Evolutionary conservation across 139 green algal species (phyloP).

Genomic region (Yamagishiella unicocca): DNA sequence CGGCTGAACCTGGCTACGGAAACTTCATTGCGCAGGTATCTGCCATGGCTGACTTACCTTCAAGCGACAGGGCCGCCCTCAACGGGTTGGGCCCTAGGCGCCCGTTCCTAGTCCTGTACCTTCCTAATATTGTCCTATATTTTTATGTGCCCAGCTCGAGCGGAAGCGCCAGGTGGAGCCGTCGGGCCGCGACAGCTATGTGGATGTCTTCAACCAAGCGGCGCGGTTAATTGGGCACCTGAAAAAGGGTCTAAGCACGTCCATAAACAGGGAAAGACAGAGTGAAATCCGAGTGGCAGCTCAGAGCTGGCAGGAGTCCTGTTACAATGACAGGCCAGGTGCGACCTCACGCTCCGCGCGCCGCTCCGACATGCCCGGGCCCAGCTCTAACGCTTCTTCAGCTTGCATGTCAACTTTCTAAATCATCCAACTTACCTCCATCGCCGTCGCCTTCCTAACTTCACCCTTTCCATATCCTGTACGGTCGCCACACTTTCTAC

Average conservation of each 20-base stretch:
- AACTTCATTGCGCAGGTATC: conserved; percentile 9
- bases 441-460: too few relatives aligned
- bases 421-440: too few relatives aligned
- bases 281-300: conserved; percentile 12
- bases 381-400: too few relatives aligned
- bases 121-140: background rate
- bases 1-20: background rate
- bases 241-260: background rate
- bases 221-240: background rate
- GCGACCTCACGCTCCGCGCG: background rate
- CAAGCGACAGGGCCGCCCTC: too few relatives aligned
- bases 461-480: too few relatives aligned
- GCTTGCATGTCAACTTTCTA: too few relatives aligned
- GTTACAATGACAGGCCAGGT: conserved; percentile 6
- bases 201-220: background rate
- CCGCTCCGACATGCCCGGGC: too few relatives aligned
- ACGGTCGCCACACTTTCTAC: too few relatives aligned
- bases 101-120: too few relatives aligned
- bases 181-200: background rate
- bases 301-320: conserved; percentile 2
- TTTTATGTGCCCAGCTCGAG: conserved; percentile 1
- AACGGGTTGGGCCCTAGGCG: too few relatives aligned
- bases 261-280: background rate
- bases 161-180: background rate
- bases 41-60: background rate